Base-by-base conservation (phyloP, 202 grass and related monocot genomes). In the Panicum virgatum region DNA sequence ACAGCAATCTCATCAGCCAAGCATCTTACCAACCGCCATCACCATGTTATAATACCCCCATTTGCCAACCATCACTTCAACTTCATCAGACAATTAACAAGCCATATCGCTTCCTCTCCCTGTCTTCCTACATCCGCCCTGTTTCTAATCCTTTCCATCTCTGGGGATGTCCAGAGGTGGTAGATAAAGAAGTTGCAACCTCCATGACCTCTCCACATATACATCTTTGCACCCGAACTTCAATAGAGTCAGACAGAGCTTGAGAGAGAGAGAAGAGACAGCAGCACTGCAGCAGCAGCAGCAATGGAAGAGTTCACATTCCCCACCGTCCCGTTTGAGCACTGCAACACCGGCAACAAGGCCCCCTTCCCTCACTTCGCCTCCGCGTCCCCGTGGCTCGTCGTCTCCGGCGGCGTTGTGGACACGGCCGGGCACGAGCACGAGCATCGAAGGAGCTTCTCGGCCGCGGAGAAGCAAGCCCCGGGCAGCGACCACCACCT, bases 221-320 rank as follows among this genome's bases (percentile, higher is more conserved):
- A 58, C 40, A 54, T 47, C 72, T 68, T 68, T 39, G 15, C 12
- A 57, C 20, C 25, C 56, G 7, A 3, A 5, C 22, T 66, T 51
- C 50, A 32, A 45, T 71, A 36, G 43, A 58, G 6, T 27, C 7
- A 45, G 38, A 71, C 7, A 45, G 38, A 71, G 42, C 2, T 0
- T 47, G 6, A 48, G 42, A 32, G 66, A 19, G 0, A 82, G 22
- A 68, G 22, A 27, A 69, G n/a, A 68, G 26, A 18, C 16, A 26
- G 1, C 54, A 63, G 64, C 44, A 56, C n/a, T n/a, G 78, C 40
- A 23, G n/a, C 53, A 57, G 9, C 68, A 62, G 64, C 68, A 56
- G 73, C 25, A 54, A 94, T 94, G 88, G 94, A 97, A 53, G 88
- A 97, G 30, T 97, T 97, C 76, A 91, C 90, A 64, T 97, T 94